Percentiles rank a stretch among this genome's conserved stretches.
Evolutionary conservation across 306 rosid genomes (phyloP).

Genomic region (Comarum palustre): DNA sequence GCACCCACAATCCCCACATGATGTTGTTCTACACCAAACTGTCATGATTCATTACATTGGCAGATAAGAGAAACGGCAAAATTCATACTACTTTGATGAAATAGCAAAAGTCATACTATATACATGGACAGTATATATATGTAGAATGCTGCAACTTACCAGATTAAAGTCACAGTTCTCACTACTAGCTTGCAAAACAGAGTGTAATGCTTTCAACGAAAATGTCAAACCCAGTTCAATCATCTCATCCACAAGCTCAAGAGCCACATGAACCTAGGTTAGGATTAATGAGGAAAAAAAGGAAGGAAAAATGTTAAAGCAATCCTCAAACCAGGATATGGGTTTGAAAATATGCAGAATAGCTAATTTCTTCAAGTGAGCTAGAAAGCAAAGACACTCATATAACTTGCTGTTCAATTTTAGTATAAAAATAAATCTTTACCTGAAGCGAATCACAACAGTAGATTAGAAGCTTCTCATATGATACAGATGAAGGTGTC

Average conservation of each 20-base stretch:
- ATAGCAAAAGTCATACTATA: not conserved
- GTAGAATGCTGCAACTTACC: constrained; percentile 42
- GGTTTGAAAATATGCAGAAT: not conserved
- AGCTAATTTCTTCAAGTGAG: constrained; percentile 1
- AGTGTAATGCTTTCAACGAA: constrained; percentile 41
- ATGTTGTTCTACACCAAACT: not conserved
- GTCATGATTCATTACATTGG: not conserved
- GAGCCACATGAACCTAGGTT: constrained; percentile 63
- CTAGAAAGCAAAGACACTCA: constrained; percentile 3
- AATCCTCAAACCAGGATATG: not conserved
- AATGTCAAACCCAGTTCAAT: constrained; percentile 51
- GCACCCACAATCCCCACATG: not conserved
- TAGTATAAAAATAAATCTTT: constrained; percentile 22
- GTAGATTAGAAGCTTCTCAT: constrained; percentile 59
- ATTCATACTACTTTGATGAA: not conserved
- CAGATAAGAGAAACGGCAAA: not conserved
- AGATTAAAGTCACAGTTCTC: constrained; percentile 56
- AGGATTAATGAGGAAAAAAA: not conserved
- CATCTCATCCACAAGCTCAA: constrained; percentile 63
- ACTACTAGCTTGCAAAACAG: constrained; percentile 50
- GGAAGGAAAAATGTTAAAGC: constrained; percentile 3
- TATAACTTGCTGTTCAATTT: constrained; percentile 7
- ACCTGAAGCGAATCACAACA: constrained; percentile 66
- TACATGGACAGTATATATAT: not conserved
- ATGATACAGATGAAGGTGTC: constrained; percentile 59